These are phyloP conservation scores for Fagopyrum esculentum DNA, from an alignment of 148 eudicot genomes.

Conservation along the genomic window DNA sequence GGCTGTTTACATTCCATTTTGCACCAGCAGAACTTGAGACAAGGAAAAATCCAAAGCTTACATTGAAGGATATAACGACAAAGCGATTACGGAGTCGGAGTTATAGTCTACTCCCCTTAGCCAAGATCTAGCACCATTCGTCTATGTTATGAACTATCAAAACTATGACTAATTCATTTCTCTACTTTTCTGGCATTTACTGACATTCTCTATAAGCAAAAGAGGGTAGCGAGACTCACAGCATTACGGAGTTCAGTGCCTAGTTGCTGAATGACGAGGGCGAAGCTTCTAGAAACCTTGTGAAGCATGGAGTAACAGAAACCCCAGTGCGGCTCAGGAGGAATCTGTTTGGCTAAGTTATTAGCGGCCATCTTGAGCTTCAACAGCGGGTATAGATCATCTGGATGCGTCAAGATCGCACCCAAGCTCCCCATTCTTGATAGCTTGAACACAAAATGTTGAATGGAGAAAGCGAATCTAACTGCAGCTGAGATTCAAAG, in stretches of 20 bases:
- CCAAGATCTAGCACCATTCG: not conserved
- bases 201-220: not conserved
- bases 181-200: not conserved
- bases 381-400: conserved; percentile 69
- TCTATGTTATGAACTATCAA: not conserved
- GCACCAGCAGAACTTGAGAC: conserved; percentile 1
- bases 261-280: conserved; percentile 87
- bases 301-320: conserved; percentile 91
- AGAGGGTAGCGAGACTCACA: conserved; percentile 28
- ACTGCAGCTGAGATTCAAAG: no score
- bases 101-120: not conserved
- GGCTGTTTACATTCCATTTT: not conserved
- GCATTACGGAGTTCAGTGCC: conserved; percentile 78
- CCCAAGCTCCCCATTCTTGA: conserved; percentile 52
- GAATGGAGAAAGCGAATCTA: no score
- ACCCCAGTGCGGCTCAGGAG: conserved; percentile 75
- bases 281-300: conserved; percentile 88
- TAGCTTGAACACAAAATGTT: no score
- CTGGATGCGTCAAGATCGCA: conserved; percentile 72
- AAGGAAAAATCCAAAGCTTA: not conserved
- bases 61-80: not conserved
- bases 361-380: conserved; percentile 71
- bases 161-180: not conserved
- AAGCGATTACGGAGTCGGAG: not conserved
- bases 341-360: conserved; percentile 80